Evolutionary conservation across 176 grass and related monocot genomes (phyloP), one percentile per base, ranked within the genome.

Genomic region (Musa schizocarpa): DNA sequence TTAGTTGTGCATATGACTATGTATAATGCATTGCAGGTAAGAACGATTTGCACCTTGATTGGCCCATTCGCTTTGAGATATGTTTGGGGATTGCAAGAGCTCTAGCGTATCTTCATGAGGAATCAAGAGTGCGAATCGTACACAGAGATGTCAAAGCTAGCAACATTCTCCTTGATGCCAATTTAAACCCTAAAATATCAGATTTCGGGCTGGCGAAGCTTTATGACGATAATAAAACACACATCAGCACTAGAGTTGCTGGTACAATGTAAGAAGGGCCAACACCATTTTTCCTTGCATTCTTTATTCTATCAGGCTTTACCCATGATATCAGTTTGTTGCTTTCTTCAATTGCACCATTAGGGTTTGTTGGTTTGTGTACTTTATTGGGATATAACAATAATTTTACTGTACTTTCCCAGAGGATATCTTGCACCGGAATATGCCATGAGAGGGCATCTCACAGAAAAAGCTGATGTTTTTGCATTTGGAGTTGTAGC

Each of bases 111-210:
- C 69, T 71, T 21, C 69, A 71, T 16, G 69, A 71, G 69, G 49
- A 71, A 10, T 71, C 69, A 50, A 21, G 69, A 52, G 69, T 71
- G 43, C 17, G 69, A 10, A 71, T 71, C 11, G 69, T 71, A 43
- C 68, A 71, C 25, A 70, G 68, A 71, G 68, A 71, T 52, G 68
- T 71, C 34, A 71, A 71, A n/a, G 68, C 68, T 3, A 71, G 68
- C 20, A 71, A 71, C 20, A 71, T 71, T 50, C 68, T 71, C 7
- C 68, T 71, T 14, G 68, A 71, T 51, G 43, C 68, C 16, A n/a
- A 71, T 71, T 50, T 71, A 17, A 71, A 50, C 48, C 68, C 68
- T 8, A 71, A 71, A 50, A 71, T 71, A n/a, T 71, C 68, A 52
- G 68, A 71, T 50, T 71, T 71, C 16, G 68, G 68, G 20, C 17